These are phyloP conservation scores for Trichoderma reesei DNA, from an alignment of 495 filamentous ascomycete species.

Conservation along the genomic window DNA sequence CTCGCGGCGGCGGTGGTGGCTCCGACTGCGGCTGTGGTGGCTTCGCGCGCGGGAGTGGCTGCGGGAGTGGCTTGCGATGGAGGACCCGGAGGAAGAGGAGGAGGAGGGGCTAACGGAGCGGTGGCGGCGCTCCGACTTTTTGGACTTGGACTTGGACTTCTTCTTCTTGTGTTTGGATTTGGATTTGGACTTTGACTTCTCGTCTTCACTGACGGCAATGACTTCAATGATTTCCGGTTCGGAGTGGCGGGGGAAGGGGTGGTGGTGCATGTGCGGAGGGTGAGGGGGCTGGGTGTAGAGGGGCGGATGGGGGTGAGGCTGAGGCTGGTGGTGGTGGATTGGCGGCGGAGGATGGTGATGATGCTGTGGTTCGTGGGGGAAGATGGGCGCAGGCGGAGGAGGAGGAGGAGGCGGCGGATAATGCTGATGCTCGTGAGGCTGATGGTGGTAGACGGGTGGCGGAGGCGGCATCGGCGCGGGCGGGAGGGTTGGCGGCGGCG, in stretches of 20 bases:
- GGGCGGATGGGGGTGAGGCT: slow-evolving; percentile 11
- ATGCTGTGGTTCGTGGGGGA: no score
- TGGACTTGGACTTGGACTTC: slow-evolving; percentile 15
- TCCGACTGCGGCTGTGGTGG: slow-evolving; percentile 12
- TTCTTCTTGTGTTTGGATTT: slow-evolving; percentile 28
- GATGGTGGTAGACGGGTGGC: slow-evolving; percentile 12
- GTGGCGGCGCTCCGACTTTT: slow-evolving; percentile 8
- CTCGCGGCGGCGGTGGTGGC: slow-evolving; percentile 2
- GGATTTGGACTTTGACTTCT: slow-evolving; percentile 18
- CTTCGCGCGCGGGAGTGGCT: slow-evolving; percentile 12
- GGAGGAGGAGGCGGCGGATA: no score
- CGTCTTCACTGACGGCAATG: slow-evolving; percentile 43
- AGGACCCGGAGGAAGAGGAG: slow-evolving; percentile 11
- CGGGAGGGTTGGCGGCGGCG: slow-evolving; percentile 17
- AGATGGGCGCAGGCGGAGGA: no score
- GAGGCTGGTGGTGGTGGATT: no score
- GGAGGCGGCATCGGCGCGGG: slow-evolving; percentile 21
- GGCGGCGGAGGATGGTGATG: no score
- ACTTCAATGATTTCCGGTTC: slow-evolving; percentile 37
- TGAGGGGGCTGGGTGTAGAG: slow-evolving; percentile 18
- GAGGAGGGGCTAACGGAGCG: slow-evolving; percentile 15
- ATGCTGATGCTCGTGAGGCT: no score
- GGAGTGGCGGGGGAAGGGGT: slow-evolving; percentile 20
- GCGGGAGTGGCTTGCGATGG: slow-evolving; percentile 14
- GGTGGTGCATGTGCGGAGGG: slow-evolving; percentile 18